A percentile compares a stretch with the other conserved stretches of the same genome.
Evolutionary conservation across 108 stramenopile genomes (phyloP).

Genomic region (Aurantiochytrium sp.): DNA sequence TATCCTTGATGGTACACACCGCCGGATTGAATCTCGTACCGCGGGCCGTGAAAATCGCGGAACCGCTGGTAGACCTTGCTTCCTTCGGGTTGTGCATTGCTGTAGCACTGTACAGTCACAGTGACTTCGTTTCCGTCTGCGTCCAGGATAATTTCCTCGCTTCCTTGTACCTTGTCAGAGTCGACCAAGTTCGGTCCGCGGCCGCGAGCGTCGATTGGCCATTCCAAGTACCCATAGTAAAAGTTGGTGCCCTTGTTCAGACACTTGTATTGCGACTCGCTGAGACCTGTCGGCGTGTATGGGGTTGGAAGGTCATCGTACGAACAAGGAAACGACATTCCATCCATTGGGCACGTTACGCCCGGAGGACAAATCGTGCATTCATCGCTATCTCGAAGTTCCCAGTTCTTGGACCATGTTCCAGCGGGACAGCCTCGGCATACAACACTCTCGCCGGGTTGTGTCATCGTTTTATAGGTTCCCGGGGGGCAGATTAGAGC

Average conservation of each 20-base stretch:
- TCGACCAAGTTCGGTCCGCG: background rate
- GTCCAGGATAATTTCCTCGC: background rate
- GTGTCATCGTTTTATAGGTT: conserved; percentile 37
- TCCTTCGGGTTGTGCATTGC: conserved; percentile 58
- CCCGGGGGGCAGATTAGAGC: conserved; percentile 52
- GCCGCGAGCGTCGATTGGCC: background rate
- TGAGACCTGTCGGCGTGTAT: conserved; percentile 43
- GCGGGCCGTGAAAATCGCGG: conserved; percentile 68
- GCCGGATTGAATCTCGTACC: conserved; percentile 63
- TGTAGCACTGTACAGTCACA: conserved; percentile 52
- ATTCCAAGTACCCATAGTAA: background rate
- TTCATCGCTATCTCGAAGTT: conserved; percentile 65
- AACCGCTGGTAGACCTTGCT: conserved; percentile 63
- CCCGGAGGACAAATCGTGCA: conserved; percentile 68
- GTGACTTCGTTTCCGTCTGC: background rate
- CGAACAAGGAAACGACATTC: conserved; percentile 63
- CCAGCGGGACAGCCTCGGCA: conserved; percentile 52
- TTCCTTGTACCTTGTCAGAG: background rate
- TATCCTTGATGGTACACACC: conserved; percentile 64
- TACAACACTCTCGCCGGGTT: conserved; percentile 22
- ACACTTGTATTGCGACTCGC: conserved; percentile 61
- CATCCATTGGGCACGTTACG: conserved; percentile 63
- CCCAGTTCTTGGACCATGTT: conserved; percentile 79
- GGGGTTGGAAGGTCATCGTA: conserved; percentile 63
- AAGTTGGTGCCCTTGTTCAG: conserved; percentile 46